A percentile compares a stretch with the other conserved stretches of the same genome.
These are phyloP conservation scores for Kwoniella bestiolae DNA, from an alignment of 768 basidiomycete genomes.

Conservation along the genomic window DNA sequence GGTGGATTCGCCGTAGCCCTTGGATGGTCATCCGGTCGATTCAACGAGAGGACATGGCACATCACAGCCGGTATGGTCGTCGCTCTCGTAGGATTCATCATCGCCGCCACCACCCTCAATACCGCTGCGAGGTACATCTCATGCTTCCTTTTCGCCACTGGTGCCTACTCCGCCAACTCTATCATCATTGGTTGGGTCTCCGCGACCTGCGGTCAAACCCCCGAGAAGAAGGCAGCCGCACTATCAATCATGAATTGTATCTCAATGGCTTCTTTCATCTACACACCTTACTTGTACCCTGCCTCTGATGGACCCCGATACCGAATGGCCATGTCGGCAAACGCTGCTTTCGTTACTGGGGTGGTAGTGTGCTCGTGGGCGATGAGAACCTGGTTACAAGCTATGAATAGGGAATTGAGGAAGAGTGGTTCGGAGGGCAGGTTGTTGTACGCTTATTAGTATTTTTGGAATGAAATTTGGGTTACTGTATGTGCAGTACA, in stretches of 20 bases:
- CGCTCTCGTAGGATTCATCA: conserved; percentile 31
- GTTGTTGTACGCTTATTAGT: conserved; percentile 21
- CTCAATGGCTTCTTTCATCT: conserved; percentile 24
- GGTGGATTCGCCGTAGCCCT: conserved; percentile 21
- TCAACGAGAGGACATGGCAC: conserved; percentile 41
- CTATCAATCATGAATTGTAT: conserved; percentile 26
- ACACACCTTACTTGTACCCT: conserved; percentile 30
- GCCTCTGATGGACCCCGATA: conserved; percentile 19
- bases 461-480: too few relatives aligned
- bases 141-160: conserved; percentile 24
- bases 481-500: too few relatives aligned
- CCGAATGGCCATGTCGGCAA: conserved; percentile 14
- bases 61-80: conserved; percentile 32
- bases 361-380: conserved; percentile 15
- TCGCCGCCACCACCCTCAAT: conserved; percentile 29
- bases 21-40: conserved; percentile 29
- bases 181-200: conserved; percentile 26
- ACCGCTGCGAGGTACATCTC: conserved; percentile 29
- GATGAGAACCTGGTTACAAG: conserved; percentile 10
- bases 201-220: conserved; percentile 20
- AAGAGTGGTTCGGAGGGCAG: background rate
- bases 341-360: conserved; percentile 16
- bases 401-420: conserved; percentile 10
- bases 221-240: conserved; percentile 23
- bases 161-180: conserved; percentile 8